These are phyloP conservation scores for Kodamaea hsintzibuensis DNA, from an alignment of 805 yeast species.

Conservation along the genomic window DNA sequence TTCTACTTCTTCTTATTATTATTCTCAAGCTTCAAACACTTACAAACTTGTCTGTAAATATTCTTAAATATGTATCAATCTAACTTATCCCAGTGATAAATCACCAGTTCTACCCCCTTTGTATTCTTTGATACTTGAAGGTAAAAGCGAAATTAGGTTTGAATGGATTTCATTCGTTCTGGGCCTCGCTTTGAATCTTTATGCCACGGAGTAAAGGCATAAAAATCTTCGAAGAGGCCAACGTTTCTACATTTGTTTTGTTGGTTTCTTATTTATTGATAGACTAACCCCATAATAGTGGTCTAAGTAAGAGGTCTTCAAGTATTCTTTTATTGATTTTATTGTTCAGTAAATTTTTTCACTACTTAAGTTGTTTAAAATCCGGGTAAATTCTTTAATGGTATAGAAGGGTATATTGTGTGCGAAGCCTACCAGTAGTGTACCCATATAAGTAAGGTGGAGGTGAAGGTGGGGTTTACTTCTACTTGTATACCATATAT, in stretches of 20 bases:
- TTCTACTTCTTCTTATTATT: no score
- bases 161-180: slow-evolving; percentile 20
- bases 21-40: no score
- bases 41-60: not conserved
- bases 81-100: slow-evolving; percentile 26
- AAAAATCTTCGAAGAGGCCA: slow-evolving; percentile 37
- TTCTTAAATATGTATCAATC: slow-evolving; percentile 27
- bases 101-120: slow-evolving; percentile 27
- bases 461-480: no score
- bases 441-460: no score
- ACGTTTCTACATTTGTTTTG: slow-evolving; percentile 5
- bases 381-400: slow-evolving; percentile 8
- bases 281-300: not conserved
- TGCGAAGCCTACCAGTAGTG: no score
- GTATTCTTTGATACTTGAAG: slow-evolving; percentile 17
- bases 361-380: not conserved
- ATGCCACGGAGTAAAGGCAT: slow-evolving; percentile 29
- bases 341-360: not conserved
- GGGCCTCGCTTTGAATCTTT: slow-evolving; percentile 38
- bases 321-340: not conserved
- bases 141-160: slow-evolving; percentile 21
- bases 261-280: not conserved
- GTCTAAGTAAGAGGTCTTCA: no score
- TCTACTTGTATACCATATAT: no score
- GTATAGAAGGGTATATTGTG: not conserved